Percentiles rank a stretch among this genome's conserved stretches.
These are phyloP conservation scores for Paramecium biaurelia DNA, from an alignment of 73 alveolate genomes.

Conservation along the genomic window DNA sequence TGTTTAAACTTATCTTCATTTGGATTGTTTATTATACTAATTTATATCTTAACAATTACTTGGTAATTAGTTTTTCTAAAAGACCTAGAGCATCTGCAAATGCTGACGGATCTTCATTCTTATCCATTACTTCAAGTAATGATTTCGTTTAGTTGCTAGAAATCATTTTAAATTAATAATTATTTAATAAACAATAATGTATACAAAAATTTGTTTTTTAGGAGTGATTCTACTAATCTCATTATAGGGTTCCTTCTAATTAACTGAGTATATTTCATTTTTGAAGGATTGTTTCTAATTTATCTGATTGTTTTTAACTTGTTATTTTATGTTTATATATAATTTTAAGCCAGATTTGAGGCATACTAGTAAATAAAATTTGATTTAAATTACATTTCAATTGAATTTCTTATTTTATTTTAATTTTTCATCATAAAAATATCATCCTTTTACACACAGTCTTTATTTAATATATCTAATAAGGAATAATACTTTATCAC, in stretches of 20 bases:
- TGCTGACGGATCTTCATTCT: not conserved
- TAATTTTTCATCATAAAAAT: too few relatives aligned
- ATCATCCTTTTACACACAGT: too few relatives aligned
- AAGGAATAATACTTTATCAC: too few relatives aligned
- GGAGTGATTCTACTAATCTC: not conserved
- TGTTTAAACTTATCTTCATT: not conserved
- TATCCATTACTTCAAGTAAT: not conserved
- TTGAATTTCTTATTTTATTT: too few relatives aligned
- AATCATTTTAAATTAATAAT: not conserved
- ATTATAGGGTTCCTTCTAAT: not conserved
- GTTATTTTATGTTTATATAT: too few relatives aligned
- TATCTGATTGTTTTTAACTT: not conserved
- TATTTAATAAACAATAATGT: too few relatives aligned
- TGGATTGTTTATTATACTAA: constrained; percentile 8
- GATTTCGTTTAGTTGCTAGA: not conserved
- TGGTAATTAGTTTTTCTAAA: not conserved
- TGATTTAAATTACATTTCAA: too few relatives aligned
- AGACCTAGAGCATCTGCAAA: constrained; percentile 36
- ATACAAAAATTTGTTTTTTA: too few relatives aligned
- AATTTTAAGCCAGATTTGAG: not conserved
- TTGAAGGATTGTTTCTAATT: not conserved
- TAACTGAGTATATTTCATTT: too few relatives aligned
- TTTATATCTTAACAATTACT: not conserved
- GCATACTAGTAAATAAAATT: not conserved
- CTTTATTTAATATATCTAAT: too few relatives aligned